Percentiles rank a stretch among this genome's conserved stretches.
phyloP scores from a whole-genome alignment of 169 alveolate species.

The Plasmodium vivax region DNA sequence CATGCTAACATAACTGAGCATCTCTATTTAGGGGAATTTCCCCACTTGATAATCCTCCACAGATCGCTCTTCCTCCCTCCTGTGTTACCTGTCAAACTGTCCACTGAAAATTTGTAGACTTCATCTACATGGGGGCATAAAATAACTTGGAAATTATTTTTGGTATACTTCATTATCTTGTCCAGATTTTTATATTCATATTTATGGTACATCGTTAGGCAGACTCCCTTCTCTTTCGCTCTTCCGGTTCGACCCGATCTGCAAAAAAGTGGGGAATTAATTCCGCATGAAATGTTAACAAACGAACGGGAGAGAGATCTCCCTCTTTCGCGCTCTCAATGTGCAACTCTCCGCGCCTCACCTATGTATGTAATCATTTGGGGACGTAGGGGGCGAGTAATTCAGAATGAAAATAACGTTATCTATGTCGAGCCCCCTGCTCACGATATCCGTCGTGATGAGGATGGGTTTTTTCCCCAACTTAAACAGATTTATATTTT shows the following conservation, averaged over 20 bases:
- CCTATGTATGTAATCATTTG: conserved; percentile 73
- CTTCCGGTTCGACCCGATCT: conserved; percentile 73
- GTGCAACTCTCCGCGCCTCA: not conserved
- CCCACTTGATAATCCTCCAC: not conserved
- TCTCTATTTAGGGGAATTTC: not conserved
- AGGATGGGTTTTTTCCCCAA: conserved; percentile 47
- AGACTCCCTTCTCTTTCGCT: conserved; percentile 58
- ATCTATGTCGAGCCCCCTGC: conserved; percentile 70
- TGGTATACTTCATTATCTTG: conserved; percentile 54
- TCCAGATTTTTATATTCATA: conserved; percentile 61
- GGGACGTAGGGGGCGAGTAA: conserved; percentile 71
- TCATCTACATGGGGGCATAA: conserved; percentile 62
- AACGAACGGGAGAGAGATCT: not conserved
- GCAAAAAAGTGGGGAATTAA: conserved; percentile 1
- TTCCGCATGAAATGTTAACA: not conserved
- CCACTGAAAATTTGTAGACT: conserved; percentile 59
- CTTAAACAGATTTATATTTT: conserved; percentile 64
- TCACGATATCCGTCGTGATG: conserved; percentile 66
- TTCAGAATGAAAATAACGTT: conserved; percentile 52
- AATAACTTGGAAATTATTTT: conserved; percentile 54
- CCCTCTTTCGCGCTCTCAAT: not conserved
- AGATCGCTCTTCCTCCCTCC: not conserved
- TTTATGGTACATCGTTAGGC: conserved; percentile 70
- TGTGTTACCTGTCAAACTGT: conserved; percentile 32
- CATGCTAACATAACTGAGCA: not conserved